phyloP scores from a whole-genome alignment of 768 basidiomycete species.

The Boletus speciosus region DNA sequence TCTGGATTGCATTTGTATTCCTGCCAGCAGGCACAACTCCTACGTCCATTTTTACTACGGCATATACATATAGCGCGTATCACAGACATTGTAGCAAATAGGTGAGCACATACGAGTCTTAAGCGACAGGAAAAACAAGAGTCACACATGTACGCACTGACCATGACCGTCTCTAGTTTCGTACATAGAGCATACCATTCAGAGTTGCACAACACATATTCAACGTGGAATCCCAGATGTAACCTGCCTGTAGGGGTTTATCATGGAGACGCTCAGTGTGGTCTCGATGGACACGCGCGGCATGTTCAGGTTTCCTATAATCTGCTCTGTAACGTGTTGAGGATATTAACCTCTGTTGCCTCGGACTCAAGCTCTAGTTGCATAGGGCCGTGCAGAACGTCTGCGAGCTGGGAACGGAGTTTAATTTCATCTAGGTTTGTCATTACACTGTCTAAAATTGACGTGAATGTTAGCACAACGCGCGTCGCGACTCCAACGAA shows the following conservation, averaged over 20 bases:
- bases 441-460: neutral
- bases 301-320: neutral
- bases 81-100: too few relatives aligned
- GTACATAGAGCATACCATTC: neutral
- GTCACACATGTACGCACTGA: neutral
- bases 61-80: neutral
- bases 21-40: neutral
- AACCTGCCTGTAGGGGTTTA: neutral
- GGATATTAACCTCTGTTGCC: neutral
- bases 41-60: neutral
- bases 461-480: neutral
- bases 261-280: too few relatives aligned
- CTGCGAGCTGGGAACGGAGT: neutral
- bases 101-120: neutral
- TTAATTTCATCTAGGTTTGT: neutral
- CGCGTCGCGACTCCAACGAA: neutral
- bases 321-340: neutral
- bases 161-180: neutral
- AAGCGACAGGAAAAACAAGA: neutral
- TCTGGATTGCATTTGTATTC: neutral
- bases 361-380: neutral
- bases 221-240: neutral
- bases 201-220: neutral
- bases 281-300: too few relatives aligned
- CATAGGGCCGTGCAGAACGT: neutral